Conservation (phyloP, 2,329 filamentous ascomycete genomes). For the Sphaerulina vaccinii region DNA sequence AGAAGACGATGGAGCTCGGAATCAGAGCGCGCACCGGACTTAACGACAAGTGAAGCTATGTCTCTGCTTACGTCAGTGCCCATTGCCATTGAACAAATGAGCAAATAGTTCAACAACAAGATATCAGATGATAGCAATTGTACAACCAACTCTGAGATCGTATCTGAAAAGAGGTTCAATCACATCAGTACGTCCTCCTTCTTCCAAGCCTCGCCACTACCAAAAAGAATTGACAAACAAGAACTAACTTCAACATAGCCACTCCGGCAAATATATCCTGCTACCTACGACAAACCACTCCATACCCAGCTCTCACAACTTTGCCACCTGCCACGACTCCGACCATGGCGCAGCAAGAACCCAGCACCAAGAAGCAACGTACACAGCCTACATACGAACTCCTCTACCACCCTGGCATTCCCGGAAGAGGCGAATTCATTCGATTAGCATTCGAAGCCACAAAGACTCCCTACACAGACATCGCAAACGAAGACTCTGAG, state of each 20-base stretch:
- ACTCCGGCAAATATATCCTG: background rate
- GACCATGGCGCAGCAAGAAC: slow-evolving; percentile 19
- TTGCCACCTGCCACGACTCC: no score
- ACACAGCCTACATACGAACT: slow-evolving; percentile 37
- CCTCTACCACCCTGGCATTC: slow-evolving; percentile 67
- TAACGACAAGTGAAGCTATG: no score
- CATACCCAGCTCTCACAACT: background rate
- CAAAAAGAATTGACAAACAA: no score
- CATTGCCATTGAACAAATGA: no score
- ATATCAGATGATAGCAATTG: no score
- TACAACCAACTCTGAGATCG: no score
- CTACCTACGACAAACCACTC: background rate
- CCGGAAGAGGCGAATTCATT: slow-evolving; percentile 72
- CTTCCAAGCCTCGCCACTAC: no score
- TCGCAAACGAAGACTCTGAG: slow-evolving; percentile 46
- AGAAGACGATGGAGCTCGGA: no score
- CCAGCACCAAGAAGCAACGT: slow-evolving; percentile 20
- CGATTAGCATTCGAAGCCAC: slow-evolving; percentile 71
- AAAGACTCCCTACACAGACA: slow-evolving; percentile 63
- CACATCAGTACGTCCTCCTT: background rate
- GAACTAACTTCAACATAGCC: no score
- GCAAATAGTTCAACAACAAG: no score
- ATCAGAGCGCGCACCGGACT: no score
- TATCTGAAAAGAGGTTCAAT: background rate
- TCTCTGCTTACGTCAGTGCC: no score